phyloP scores from a whole-genome alignment of 2,329 filamentous ascomycete genomes.

The Dactylella cylindrospora region DNA sequence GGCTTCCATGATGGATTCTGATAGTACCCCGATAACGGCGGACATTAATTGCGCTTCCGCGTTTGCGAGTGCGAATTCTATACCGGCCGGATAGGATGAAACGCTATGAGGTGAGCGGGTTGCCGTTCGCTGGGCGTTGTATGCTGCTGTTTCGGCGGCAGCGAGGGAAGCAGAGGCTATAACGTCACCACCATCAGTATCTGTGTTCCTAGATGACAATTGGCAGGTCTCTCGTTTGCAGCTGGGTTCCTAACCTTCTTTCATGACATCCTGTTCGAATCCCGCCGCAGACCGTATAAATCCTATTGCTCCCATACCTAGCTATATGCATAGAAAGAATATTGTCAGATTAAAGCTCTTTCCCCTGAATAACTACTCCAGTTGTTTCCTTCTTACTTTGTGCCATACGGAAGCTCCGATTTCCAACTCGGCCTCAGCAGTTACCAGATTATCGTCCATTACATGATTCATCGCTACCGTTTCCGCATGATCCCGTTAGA shows the following conservation, averaged over 20 bases:
- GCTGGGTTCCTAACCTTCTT: conserved; percentile 66
- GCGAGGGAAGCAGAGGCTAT: conserved; percentile 68
- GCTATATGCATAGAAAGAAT: conserved; percentile 54
- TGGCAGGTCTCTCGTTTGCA: too few relatives aligned
- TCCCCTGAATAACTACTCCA: too few relatives aligned
- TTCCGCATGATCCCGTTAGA: conserved; percentile 10
- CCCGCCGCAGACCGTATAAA: conserved; percentile 86
- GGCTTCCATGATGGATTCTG: conserved; percentile 88
- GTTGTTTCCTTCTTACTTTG: conserved; percentile 56
- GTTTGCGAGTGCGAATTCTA: conserved; percentile 80
- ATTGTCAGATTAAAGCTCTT: conserved; percentile 3
- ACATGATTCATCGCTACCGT: conserved; percentile 58
- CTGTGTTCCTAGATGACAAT: too few relatives aligned
- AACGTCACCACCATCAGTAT: too few relatives aligned
- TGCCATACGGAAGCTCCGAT: conserved; percentile 84
- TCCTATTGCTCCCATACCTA: conserved; percentile 76
- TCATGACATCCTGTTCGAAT: conserved; percentile 90
- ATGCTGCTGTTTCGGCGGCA: conserved; percentile 74
- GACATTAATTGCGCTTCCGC: conserved; percentile 68
- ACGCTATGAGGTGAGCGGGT: conserved; percentile 65
- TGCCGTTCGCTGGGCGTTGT: conserved; percentile 73
- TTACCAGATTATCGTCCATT: conserved; percentile 86
- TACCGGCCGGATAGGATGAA: conserved; percentile 75
- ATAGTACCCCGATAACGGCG: conserved; percentile 74
- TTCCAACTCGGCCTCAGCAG: conserved; percentile 71